phyloP scores from a whole-genome alignment of 495 filamentous ascomycete species.

The Tuber indicum region DNA sequence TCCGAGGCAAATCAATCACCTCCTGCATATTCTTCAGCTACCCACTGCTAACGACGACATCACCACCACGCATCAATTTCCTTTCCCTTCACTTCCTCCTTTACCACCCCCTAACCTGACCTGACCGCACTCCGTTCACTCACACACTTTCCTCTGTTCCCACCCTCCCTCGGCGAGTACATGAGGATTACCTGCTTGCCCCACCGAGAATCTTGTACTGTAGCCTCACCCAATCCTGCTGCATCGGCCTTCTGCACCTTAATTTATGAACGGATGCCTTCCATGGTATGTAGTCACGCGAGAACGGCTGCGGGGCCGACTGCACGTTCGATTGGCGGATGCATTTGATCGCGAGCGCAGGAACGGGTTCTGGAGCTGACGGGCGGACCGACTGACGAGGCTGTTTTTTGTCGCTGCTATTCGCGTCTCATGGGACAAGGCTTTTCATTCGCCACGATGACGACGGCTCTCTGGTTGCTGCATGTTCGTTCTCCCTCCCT shows the following conservation, averaged over 20 bases:
- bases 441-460: conserved; percentile 35
- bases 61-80: background rate
- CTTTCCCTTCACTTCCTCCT: background rate
- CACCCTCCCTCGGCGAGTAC: background rate
- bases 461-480: conserved; percentile 18
- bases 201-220: background rate
- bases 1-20: background rate
- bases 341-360: conserved; percentile 28
- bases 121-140: background rate
- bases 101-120: background rate
- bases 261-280: conserved; percentile 36
- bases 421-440: conserved; percentile 21
- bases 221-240: background rate
- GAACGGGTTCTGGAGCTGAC: conserved; percentile 34
- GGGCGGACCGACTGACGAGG: conserved; percentile 27
- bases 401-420: conserved; percentile 29
- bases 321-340: conserved; percentile 30
- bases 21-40: conserved; percentile 3
- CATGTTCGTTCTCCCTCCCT: background rate
- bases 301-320: conserved; percentile 27
- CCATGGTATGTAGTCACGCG: conserved; percentile 33
- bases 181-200: background rate
- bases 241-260: conserved; percentile 14
- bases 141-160: background rate
- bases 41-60: background rate